These are phyloP conservation scores for Populus ilicifolia DNA, from an alignment of 345 rosid genomes.

Conservation along the genomic window DNA sequence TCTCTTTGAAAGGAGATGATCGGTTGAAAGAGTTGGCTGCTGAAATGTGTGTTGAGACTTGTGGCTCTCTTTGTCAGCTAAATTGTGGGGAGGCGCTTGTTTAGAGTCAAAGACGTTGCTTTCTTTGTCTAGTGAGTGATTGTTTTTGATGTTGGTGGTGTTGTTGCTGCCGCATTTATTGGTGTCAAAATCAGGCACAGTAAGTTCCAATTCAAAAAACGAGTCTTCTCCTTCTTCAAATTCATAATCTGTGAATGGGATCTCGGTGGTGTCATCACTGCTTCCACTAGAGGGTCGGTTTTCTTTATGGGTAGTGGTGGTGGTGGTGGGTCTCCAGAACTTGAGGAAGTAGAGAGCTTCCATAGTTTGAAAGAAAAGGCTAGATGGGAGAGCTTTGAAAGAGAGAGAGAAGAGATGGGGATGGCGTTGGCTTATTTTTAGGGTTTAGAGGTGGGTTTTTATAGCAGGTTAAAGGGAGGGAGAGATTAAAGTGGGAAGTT, in stretches of 20 bases:
- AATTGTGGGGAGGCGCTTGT: constrained; percentile 10
- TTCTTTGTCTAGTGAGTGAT: constrained; percentile 1
- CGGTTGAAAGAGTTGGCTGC: constrained; percentile 28
- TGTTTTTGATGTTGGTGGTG: not conserved
- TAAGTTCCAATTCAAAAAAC: constrained; percentile 76
- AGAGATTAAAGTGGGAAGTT: not conserved
- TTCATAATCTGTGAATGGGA: constrained; percentile 32
- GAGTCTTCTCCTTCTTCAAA: constrained; percentile 76
- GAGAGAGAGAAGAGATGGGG: not conserved
- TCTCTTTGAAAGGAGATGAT: constrained; percentile 50
- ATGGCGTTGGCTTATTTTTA: not conserved
- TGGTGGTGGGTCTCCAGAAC: constrained; percentile 44
- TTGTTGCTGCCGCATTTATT: constrained; percentile 9
- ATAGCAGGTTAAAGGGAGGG: constrained; percentile 7
- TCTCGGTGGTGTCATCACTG: constrained; percentile 4
- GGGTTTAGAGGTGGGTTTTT: constrained; percentile 18
- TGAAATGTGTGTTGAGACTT: constrained; percentile 11
- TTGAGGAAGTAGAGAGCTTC: constrained; percentile 66
- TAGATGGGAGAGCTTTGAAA: not conserved
- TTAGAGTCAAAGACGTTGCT: constrained; percentile 21
- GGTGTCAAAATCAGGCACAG: constrained; percentile 42
- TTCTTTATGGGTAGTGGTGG: constrained; percentile 11
- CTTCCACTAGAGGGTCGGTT: constrained; percentile 15
- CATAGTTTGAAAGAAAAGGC: constrained; percentile 27
- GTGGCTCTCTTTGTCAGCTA: constrained; percentile 11